Percentiles rank a stretch among this genome's conserved stretches.
These are phyloP conservation scores for Orbilia brochopaga DNA, from an alignment of 2,329 filamentous ascomycete species.

Conservation along the genomic window DNA sequence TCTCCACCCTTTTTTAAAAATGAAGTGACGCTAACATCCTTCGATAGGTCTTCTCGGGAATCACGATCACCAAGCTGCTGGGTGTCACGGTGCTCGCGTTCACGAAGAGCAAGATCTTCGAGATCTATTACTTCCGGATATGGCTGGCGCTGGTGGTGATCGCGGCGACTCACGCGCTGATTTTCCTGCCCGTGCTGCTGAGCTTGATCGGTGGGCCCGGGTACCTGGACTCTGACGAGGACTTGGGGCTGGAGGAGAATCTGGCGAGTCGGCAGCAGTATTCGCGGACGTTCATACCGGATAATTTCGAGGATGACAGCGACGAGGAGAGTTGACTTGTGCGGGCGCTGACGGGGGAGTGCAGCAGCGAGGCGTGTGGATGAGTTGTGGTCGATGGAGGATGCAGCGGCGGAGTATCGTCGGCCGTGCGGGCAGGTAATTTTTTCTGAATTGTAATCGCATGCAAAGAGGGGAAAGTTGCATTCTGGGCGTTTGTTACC, in stretches of 20 bases:
- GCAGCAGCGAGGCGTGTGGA: conserved; percentile 27
- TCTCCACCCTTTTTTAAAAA: not conserved
- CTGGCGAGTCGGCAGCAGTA: conserved; percentile 68
- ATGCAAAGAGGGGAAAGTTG: too few species aligned
- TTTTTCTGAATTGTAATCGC: too few species aligned
- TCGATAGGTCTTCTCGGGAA: conserved; percentile 77
- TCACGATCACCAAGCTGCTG: conserved; percentile 92
- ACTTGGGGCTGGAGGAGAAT: conserved; percentile 88
- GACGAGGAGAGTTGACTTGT: conserved; percentile 48
- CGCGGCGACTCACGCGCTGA: conserved; percentile 83
- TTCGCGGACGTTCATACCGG: conserved; percentile 15
- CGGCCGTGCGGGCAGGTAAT: too few species aligned
- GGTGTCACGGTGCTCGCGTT: conserved; percentile 92
- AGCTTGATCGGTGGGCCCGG: conserved; percentile 85
- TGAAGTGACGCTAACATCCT: not conserved
- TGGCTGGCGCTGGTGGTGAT: conserved; percentile 92
- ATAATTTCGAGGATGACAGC: conserved; percentile 40
- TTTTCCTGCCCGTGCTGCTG: conserved; percentile 88
- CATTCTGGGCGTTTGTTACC: too few species aligned
- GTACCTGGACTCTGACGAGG: conserved; percentile 84
- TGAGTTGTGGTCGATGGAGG: conserved; percentile 2
- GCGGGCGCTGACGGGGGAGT: conserved; percentile 38
- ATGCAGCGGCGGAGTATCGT: not conserved
- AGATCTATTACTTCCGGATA: conserved; percentile 98
- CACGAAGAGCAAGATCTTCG: conserved; percentile 96